Evolutionary conservation across 2,329 filamentous ascomycete species (phyloP).

Genomic region (Fusarium sp.): DNA sequence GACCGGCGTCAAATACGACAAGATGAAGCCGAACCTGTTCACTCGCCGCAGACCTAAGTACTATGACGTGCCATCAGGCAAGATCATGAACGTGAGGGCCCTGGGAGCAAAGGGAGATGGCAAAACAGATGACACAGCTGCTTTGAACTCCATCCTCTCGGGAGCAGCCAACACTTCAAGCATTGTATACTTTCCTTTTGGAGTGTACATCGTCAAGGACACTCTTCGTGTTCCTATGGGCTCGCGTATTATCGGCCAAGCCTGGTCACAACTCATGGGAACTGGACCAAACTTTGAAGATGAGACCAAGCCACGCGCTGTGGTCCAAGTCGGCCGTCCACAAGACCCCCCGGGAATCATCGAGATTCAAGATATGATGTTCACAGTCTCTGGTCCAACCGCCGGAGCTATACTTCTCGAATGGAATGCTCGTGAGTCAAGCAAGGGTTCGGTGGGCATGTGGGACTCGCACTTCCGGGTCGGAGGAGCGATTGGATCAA

Average conservation of each 20-base stretch:
- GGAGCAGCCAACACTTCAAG: constrained; percentile 45
- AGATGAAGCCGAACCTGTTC: constrained; percentile 21
- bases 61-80: constrained; percentile 6
- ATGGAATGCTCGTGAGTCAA: constrained; percentile 67
- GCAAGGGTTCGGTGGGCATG: constrained; percentile 59
- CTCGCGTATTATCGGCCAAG: constrained; percentile 61
- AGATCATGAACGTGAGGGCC: constrained; percentile 27
- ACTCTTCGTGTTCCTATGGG: constrained; percentile 61
- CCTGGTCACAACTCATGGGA: constrained; percentile 57
- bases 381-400: constrained; percentile 58
- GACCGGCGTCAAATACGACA: constrained; percentile 7
- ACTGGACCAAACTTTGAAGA: constrained; percentile 53
- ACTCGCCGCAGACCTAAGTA: constrained; percentile 26
- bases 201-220: constrained; percentile 57
- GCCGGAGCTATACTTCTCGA: constrained; percentile 13
- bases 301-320: constrained; percentile 60
- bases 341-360: constrained; percentile 67
- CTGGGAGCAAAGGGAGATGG: constrained; percentile 72
- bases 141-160: constrained; percentile 50
- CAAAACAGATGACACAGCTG: constrained; percentile 69
- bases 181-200: constrained; percentile 60
- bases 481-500: constrained; percentile 50
- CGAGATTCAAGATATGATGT: constrained; percentile 74
- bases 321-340: constrained; percentile 67
- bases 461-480: constrained; percentile 65